Percentiles rank a stretch among this genome's conserved stretches.
phyloP scores from a whole-genome alignment of 2,329 filamentous ascomycete species.

The Grosmannia clavigera region DNA sequence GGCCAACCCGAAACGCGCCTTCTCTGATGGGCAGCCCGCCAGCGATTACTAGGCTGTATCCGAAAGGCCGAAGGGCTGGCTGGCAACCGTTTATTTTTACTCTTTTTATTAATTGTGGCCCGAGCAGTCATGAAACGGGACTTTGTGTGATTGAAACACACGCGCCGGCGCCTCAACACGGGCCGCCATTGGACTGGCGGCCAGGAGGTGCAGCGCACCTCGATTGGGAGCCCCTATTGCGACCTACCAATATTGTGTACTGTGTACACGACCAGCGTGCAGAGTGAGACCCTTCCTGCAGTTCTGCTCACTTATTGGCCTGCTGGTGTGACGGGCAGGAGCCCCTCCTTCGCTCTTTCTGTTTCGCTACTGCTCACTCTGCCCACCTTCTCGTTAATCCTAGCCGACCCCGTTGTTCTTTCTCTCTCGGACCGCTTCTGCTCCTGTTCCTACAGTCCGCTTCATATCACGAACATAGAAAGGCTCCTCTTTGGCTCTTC shows the following conservation, averaged over 20 bases:
- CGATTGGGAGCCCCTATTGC: neutral
- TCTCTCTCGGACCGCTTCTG: neutral
- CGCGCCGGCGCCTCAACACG: constrained; percentile 11
- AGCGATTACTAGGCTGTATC: neutral
- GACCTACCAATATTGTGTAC: neutral
- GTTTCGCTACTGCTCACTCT: neutral
- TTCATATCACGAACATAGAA: neutral
- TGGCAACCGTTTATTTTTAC: neutral
- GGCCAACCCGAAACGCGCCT: neutral
- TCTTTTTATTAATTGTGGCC: neutral
- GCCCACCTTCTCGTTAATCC: neutral
- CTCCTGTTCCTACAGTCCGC: neutral
- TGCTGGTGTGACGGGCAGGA: constrained; percentile 1
- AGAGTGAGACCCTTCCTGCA: neutral
- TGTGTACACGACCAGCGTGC: neutral
- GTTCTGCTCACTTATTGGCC: neutral
- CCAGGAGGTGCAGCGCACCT: neutral
- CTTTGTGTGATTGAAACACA: constrained; percentile 13
- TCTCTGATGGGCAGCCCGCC: neutral
- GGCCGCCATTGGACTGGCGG: constrained; percentile 5
- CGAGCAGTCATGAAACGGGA: constrained; percentile 9
- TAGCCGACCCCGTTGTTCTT: neutral
- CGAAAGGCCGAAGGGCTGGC: neutral
- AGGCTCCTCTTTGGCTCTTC: neutral
- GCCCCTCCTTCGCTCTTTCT: neutral